These are phyloP conservation scores for Myxozyma monticola DNA, from an alignment of 805 yeast genomes.

Conservation along the genomic window DNA sequence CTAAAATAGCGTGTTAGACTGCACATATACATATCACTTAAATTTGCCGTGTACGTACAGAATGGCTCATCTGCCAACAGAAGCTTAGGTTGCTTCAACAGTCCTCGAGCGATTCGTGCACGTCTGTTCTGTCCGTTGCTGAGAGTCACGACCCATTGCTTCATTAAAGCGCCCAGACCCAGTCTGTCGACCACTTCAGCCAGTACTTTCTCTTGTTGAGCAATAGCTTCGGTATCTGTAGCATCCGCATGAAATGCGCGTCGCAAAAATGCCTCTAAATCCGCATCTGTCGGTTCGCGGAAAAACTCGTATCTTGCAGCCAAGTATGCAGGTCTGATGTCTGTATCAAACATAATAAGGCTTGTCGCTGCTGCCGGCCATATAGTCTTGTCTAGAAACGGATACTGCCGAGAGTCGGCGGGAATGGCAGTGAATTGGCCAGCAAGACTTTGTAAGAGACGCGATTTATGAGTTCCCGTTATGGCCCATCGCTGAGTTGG, in stretches of 20 bases:
- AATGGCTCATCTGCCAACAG: conserved; percentile 88
- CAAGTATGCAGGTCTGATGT: conserved; percentile 58
- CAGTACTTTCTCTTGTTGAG: conserved; percentile 33
- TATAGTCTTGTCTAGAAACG: conserved; percentile 46
- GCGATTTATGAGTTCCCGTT: conserved; percentile 56
- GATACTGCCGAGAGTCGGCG: conserved; percentile 54
- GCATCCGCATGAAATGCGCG: conserved; percentile 50
- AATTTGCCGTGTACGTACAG: conserved; percentile 29
- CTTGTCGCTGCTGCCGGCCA: conserved; percentile 51
- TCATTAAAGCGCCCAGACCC: conserved; percentile 54
- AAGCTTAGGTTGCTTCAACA: conserved; percentile 63
- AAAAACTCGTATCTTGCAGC: conserved; percentile 87
- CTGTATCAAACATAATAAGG: conserved; percentile 49
- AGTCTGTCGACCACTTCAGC: conserved; percentile 50
- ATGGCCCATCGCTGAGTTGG: conserved; percentile 54
- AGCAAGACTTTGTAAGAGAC: conserved; percentile 56
- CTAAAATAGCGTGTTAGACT: conserved; percentile 4
- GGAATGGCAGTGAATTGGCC: conserved; percentile 57
- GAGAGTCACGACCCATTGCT: conserved; percentile 77
- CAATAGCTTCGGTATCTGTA: conserved; percentile 41
- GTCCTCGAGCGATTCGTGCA: conserved; percentile 77
- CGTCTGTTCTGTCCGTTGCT: conserved; percentile 94
- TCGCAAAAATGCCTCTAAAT: conserved; percentile 56
- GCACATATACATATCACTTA: too few species aligned
- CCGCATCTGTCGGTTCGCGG: conserved; percentile 80